Base-by-base conservation (phyloP, 2,329 filamentous ascomycete genomes). In the Paramyrothecium sp. region DNA sequence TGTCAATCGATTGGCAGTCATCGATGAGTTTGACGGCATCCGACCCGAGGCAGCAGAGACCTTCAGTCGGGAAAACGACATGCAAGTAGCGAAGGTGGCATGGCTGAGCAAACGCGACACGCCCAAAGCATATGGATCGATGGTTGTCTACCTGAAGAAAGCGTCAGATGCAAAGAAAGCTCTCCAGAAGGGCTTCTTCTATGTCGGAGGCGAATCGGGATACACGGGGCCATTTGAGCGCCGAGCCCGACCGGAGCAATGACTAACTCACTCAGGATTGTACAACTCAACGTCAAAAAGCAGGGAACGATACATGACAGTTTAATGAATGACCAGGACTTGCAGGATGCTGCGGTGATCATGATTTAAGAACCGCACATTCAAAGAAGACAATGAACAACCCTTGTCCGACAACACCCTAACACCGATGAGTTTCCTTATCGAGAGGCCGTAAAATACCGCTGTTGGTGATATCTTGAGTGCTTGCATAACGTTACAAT, bases 71-170 rank as follows among this genome's bases (percentile, higher is more conserved):
- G 65, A 67, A 59, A 69, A 69, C 51, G 60, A 68, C 13, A 53
- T 53, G n/a, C 22, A 56, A 30, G 55, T 67, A 41, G 60, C 60
- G 2, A 69, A 67, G 56, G 61, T 69, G 21, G 56, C 22, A 30
- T 68, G 60, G 65, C 61, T 69, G 2, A 69, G 65, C 57, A 62
- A 61, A 11, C 63, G 58, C 49, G 57, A 62, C 22, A 50, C 50
- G 17, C 20, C 51, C 26, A 67, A 68, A 57, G 62, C 60, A 52
- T 61, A 65, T 55, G 61, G 65, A n/a, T 67, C 64, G 13, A 68
- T 68, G 61, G 65, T 65, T 38, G 55, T 61, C 11, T 59, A 59
- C 41, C 51, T 67, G 16, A 63, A 50, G 12, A 68, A 64, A 49
- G 58, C 50, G 13, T 54, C 52, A 11, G 60, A 67, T 33, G 59